A percentile compares a stretch with the other conserved stretches of the same genome.
Conservation (phyloP, 257 asterid species). For the Scutellaria barbata region DNA sequence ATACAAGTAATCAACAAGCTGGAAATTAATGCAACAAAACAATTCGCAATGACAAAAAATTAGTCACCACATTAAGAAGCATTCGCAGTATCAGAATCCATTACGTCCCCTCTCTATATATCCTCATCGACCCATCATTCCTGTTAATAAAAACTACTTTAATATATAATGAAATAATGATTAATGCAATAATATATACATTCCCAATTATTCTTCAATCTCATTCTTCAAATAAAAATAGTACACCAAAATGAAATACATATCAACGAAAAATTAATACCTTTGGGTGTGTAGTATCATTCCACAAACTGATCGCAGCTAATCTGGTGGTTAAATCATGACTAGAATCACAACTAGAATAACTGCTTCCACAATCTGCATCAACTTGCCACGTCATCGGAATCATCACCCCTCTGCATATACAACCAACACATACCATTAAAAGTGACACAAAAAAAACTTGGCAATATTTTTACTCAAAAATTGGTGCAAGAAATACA, state of each 20-base stretch:
- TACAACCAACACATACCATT: not conserved
- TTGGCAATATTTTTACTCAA: not conserved
- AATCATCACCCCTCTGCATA: constrained; percentile 33
- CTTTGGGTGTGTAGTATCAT: not conserved
- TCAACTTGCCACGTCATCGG: constrained; percentile 46
- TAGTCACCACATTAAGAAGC: no score
- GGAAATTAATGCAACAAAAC: no score
- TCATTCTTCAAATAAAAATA: not conserved
- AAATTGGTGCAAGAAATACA: not conserved
- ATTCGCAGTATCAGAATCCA: no score
- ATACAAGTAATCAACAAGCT: no score
- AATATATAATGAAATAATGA: no score
- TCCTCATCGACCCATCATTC: no score
- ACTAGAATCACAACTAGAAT: not conserved
- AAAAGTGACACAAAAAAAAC: not conserved
- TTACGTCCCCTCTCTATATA: no score
- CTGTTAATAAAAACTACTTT: no score
- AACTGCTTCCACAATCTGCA: not conserved
- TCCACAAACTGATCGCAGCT: not conserved
- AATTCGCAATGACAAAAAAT: no score
- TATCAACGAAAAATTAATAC: not conserved
- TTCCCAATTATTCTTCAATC: not conserved
- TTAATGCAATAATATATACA: no score
- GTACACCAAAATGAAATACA: not conserved
- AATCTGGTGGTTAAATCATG: not conserved